Percentiles rank a stretch among this genome's conserved stretches.
Evolutionary conservation across 192 early-diverging fungal genomes (phyloP).

Genomic region (Endogone sp.): DNA sequence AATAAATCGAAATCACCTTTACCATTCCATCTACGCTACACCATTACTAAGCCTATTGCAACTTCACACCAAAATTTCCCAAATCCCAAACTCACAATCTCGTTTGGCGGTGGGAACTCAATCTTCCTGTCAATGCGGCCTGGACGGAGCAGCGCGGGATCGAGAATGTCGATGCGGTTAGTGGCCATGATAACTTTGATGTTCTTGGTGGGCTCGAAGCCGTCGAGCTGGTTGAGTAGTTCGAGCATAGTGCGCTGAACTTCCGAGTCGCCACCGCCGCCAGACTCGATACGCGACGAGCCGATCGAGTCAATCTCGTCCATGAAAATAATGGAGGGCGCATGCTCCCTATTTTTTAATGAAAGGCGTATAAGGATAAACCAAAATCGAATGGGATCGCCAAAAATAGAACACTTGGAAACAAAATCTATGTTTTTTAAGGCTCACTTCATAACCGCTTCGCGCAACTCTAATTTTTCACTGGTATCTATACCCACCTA

Average conservation of each 20-base stretch:
- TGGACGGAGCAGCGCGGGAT: slow-evolving; percentile 82
- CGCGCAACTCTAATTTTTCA: neutral
- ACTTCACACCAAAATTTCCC: neutral
- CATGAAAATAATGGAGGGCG: slow-evolving; percentile 91
- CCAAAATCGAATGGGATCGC: neutral
- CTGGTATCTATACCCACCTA: slow-evolving; percentile 29
- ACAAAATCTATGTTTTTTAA: neutral
- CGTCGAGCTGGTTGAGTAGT: slow-evolving; percentile 85
- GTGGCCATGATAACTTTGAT: slow-evolving; percentile 93
- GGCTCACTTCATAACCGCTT: neutral
- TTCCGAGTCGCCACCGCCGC: slow-evolving; percentile 81
- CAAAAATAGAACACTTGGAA: too few relatives aligned
- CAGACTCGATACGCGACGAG: slow-evolving; percentile 76
- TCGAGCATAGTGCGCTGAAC: slow-evolving; percentile 91
- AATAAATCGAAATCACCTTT: neutral
- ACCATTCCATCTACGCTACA: too few relatives aligned
- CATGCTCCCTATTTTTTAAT: slow-evolving; percentile 67
- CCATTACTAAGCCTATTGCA: neutral
- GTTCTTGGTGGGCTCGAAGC: slow-evolving; percentile 88
- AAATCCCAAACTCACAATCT: slow-evolving; percentile 40
- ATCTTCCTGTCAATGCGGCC: slow-evolving; percentile 91
- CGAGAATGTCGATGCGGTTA: slow-evolving; percentile 88
- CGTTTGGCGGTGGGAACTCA: slow-evolving; percentile 87
- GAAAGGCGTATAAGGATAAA: slow-evolving; percentile 30
- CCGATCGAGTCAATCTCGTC: slow-evolving; percentile 92